A percentile compares a stretch with the other conserved stretches of the same genome.
phyloP scores from a whole-genome alignment of 23 red algal genomes.

The Gracilariopsis chorda region DNA sequence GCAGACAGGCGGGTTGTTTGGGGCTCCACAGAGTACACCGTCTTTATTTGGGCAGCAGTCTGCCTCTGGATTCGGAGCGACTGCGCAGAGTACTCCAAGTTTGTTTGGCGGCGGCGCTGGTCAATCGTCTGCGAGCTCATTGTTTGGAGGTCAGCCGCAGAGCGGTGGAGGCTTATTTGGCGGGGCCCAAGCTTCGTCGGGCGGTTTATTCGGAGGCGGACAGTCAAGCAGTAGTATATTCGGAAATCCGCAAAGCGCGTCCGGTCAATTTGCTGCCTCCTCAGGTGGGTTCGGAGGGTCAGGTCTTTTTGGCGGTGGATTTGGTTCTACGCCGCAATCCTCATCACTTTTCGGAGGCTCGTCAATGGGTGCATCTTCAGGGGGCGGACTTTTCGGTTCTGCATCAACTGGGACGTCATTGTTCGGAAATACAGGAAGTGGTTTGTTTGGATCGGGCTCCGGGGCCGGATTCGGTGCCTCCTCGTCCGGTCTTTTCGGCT shows the following conservation, averaged over 20 bases:
- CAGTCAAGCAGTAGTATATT: slow-evolving; percentile 9
- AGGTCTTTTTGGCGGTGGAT: background rate
- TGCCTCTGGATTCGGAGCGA: slow-evolving; percentile 41
- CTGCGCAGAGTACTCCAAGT: background rate
- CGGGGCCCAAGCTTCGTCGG: background rate
- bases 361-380: background rate
- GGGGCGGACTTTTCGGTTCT: slow-evolving; percentile 16
- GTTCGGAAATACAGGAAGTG: slow-evolving; percentile 31
- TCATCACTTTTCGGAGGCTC: slow-evolving; percentile 25
- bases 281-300: slow-evolving; percentile 32
- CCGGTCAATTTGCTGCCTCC: background rate
- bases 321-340: background rate
- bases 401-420: background rate
- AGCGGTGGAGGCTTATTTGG: slow-evolving; percentile 3
- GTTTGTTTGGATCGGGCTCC: slow-evolving; percentile 21
- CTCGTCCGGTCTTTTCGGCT: background rate
- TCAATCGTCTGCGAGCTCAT: background rate
- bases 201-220: background rate
- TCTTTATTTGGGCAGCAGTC: slow-evolving; percentile 16
- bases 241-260: background rate
- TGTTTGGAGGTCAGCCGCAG: slow-evolving; percentile 5
- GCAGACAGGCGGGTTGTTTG: background rate
- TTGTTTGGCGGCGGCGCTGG: slow-evolving; percentile 17
- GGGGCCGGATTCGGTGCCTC: background rate
- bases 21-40: background rate